These are phyloP conservation scores for Rubia peregrina DNA, from an alignment of 305 asterid genomes.

Conservation along the genomic window DNA sequence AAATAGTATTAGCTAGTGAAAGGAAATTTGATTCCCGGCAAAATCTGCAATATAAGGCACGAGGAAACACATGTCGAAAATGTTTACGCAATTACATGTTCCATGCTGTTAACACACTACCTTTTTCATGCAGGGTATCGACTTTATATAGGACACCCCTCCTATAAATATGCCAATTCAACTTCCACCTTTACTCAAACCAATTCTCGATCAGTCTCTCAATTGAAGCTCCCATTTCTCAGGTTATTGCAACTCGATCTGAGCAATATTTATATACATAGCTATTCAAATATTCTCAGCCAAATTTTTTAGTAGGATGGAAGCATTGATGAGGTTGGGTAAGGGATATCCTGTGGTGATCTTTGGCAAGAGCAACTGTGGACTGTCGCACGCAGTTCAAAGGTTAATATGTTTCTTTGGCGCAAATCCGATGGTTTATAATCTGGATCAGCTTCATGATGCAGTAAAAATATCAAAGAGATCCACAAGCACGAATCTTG, in stretches of 20 bases:
- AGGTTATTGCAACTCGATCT: too few species aligned
- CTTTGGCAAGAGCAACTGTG: slow-evolving; percentile 23
- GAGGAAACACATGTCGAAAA: neutral
- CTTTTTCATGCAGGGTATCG: neutral
- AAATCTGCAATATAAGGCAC: neutral
- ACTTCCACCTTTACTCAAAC: neutral
- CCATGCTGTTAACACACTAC: neutral
- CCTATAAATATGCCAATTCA: slow-evolving; percentile 4
- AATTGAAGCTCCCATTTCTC: neutral
- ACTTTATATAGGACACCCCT: neutral
- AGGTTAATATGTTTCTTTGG: slow-evolving; percentile 19
- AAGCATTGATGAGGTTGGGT: slow-evolving; percentile 17
- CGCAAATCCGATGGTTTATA: slow-evolving; percentile 18
- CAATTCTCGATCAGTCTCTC: neutral
- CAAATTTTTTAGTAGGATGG: slow-evolving; percentile 1
- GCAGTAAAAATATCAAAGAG: too few species aligned
- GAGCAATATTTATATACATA: too few species aligned
- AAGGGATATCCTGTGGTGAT: slow-evolving; percentile 27
- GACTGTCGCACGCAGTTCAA: slow-evolving; percentile 15
- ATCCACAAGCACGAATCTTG: too few species aligned
- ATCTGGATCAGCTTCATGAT: slow-evolving; percentile 17
- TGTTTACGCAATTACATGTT: neutral
- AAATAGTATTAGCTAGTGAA: neutral
- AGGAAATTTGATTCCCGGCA: neutral
- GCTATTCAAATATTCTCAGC: too few species aligned